Conservation (phyloP, 768 basidiomycete genomes). For the Neoboletus magnificus region DNA sequence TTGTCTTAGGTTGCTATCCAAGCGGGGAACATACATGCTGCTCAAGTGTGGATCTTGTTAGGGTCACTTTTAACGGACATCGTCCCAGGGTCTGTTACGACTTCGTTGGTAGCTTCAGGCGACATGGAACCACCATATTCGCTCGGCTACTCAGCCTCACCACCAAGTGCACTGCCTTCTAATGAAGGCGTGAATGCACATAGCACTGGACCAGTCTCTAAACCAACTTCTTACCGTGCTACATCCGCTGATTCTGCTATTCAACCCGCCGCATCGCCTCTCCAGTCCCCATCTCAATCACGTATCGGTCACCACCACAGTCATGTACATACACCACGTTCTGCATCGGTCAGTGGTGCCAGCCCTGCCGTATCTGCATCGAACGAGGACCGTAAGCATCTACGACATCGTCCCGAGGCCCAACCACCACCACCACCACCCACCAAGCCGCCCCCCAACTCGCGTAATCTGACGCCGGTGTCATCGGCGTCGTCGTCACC, state of each 20-base stretch:
- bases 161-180: slow-evolving; percentile 39
- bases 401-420: slow-evolving; percentile 14
- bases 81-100: slow-evolving; percentile 35
- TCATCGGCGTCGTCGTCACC: slow-evolving; percentile 63
- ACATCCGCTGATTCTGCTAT: slow-evolving; percentile 25
- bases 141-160: slow-evolving; percentile 39
- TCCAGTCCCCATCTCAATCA: slow-evolving; percentile 25
- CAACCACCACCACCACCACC: slow-evolving; percentile 12
- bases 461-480: slow-evolving; percentile 51
- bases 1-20: slow-evolving; percentile 51
- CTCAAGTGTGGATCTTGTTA: slow-evolving; percentile 67
- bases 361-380: slow-evolving; percentile 24
- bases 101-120: slow-evolving; percentile 23
- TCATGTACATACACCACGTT: slow-evolving; percentile 10
- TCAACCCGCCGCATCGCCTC: slow-evolving; percentile 9
- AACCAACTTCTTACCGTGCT: slow-evolving; percentile 24
- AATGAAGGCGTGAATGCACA: slow-evolving; percentile 11
- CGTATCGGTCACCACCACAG: slow-evolving; percentile 10
- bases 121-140: slow-evolving; percentile 20
- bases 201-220: slow-evolving; percentile 11
- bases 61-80: slow-evolving; percentile 53
- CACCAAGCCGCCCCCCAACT: slow-evolving; percentile 33
- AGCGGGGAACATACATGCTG: slow-evolving; percentile 51
- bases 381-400: slow-evolving; percentile 23
- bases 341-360: slow-evolving; percentile 15